Conservation (phyloP, 768 basidiomycete genomes). For the Tremella yokohamensis region DNA sequence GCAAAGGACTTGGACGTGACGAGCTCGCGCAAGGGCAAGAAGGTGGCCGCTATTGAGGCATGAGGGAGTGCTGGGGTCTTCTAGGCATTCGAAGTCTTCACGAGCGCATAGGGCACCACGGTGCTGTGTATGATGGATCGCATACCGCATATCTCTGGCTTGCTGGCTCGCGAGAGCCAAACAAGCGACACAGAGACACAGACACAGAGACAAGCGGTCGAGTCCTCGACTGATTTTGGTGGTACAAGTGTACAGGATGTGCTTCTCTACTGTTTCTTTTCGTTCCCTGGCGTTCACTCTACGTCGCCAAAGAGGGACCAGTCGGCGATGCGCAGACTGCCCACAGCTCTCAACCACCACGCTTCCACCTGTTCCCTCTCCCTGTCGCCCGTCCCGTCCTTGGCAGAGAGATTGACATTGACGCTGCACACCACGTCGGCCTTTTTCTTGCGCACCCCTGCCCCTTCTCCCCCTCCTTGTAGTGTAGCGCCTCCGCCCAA, state of each 20-base stretch:
- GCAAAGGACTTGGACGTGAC: conserved; percentile 72
- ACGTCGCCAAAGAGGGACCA: conserved; percentile 62
- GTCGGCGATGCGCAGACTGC: conserved; percentile 65
- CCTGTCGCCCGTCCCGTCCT: conserved; percentile 52
- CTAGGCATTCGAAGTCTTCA: conserved; percentile 7
- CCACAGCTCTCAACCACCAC: conserved; percentile 59
- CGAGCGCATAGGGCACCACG: conserved; percentile 8
- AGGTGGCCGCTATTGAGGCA: conserved; percentile 49
- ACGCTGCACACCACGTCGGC: conserved; percentile 80
- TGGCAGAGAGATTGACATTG: conserved; percentile 56
- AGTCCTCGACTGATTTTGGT: too few relatives aligned
- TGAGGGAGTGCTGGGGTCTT: conserved; percentile 18
- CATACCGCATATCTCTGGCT: conserved; percentile 15
- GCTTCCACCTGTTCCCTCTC: conserved; percentile 52
- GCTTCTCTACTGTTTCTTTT: too few relatives aligned
- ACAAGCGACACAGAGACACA: too few relatives aligned
- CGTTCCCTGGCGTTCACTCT: conserved; percentile 2
- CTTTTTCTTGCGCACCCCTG: conserved; percentile 53
- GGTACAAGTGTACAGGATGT: too few relatives aligned
- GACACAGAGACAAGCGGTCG: too few relatives aligned
- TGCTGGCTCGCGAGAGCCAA: too few relatives aligned
- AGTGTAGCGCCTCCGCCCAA: neutral
- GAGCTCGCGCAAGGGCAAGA: conserved; percentile 47
- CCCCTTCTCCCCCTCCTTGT: neutral
- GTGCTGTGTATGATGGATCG: conserved; percentile 37